Percentiles rank a stretch among this genome's conserved stretches.
These are phyloP conservation scores for Citeromyces hawaiiensis DNA, from an alignment of 1,139 yeast species.

Conservation along the genomic window DNA sequence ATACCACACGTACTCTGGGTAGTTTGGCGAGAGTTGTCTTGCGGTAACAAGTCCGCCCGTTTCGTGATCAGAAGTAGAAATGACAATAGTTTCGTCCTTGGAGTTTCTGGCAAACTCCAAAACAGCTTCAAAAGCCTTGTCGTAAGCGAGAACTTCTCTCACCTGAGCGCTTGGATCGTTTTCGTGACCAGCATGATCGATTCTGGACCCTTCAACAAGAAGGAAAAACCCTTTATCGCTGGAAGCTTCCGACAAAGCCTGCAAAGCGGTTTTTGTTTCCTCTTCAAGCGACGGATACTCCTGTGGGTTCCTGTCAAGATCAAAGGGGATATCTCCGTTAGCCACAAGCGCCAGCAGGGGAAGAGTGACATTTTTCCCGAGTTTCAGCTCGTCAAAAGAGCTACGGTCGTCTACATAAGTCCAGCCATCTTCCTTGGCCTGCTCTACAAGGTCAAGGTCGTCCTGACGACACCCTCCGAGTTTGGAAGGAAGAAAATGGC, in stretches of 20 bases:
- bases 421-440: constrained; percentile 53
- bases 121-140: constrained; percentile 60
- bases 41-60: constrained; percentile 81
- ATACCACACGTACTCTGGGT: constrained; percentile 65
- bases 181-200: constrained; percentile 85
- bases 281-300: constrained; percentile 66
- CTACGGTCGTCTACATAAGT: constrained; percentile 43
- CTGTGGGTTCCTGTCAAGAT: constrained; percentile 48
- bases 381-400: constrained; percentile 38
- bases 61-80: constrained; percentile 82
- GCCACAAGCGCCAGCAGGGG: constrained; percentile 69
- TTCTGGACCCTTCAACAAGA: constrained; percentile 76
- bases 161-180: constrained; percentile 87
- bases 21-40: constrained; percentile 46
- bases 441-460: constrained; percentile 44
- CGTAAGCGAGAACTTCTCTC: constrained; percentile 64
- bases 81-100: constrained; percentile 58
- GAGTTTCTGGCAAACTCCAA: constrained; percentile 47
- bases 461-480: constrained; percentile 59
- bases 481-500: constrained; percentile 46
- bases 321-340: constrained; percentile 65
- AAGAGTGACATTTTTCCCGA: constrained; percentile 46
- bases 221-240: constrained; percentile 71
- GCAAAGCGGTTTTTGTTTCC: constrained; percentile 56
- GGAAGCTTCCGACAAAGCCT: constrained; percentile 50